phyloP scores from a whole-genome alignment of 306 rosid genomes.

The Notholithocarpus densiflorus region DNA sequence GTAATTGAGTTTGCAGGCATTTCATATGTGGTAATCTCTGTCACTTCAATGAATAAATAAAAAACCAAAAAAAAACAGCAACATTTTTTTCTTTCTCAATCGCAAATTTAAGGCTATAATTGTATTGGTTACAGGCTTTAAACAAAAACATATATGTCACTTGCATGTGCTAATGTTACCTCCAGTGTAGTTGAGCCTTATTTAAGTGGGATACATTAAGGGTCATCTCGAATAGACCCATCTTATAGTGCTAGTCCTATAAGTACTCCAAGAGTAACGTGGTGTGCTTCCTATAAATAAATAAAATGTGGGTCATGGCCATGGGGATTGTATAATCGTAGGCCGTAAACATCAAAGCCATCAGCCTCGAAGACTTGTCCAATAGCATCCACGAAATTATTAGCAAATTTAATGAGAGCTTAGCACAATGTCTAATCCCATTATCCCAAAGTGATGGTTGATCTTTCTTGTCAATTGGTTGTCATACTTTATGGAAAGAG shows the following conservation, averaged over 20 bases:
- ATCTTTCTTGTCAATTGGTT: slow-evolving; percentile 48
- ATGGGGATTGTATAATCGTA: slow-evolving; percentile 19
- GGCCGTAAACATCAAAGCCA: slow-evolving; percentile 23
- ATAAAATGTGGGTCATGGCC: slow-evolving; percentile 29
- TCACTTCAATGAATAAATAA: slow-evolving; percentile 6
- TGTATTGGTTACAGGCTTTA: neutral
- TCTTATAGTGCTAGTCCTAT: neutral
- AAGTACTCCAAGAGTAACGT: slow-evolving; percentile 22
- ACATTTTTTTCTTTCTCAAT: slow-evolving; percentile 2
- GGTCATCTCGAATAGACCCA: slow-evolving; percentile 29
- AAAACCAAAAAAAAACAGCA: neutral
- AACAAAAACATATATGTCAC: neutral
- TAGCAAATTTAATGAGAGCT: slow-evolving; percentile 24
- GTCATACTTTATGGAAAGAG: slow-evolving; percentile 30
- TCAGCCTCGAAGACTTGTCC: slow-evolving; percentile 18
- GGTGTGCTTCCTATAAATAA: slow-evolving; percentile 39
- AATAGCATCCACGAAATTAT: slow-evolving; percentile 18
- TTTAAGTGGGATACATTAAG: slow-evolving; percentile 27
- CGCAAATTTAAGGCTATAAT: slow-evolving; percentile 8
- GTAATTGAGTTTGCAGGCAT: neutral
- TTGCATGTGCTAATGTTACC: slow-evolving; percentile 28
- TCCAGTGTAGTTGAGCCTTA: slow-evolving; percentile 11
- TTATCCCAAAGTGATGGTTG: slow-evolving; percentile 35
- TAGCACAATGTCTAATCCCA: slow-evolving; percentile 41
- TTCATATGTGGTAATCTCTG: neutral